These are phyloP conservation scores for Diaporthe nobilis DNA, from an alignment of 2,329 filamentous ascomycete genomes.

Conservation along the genomic window DNA sequence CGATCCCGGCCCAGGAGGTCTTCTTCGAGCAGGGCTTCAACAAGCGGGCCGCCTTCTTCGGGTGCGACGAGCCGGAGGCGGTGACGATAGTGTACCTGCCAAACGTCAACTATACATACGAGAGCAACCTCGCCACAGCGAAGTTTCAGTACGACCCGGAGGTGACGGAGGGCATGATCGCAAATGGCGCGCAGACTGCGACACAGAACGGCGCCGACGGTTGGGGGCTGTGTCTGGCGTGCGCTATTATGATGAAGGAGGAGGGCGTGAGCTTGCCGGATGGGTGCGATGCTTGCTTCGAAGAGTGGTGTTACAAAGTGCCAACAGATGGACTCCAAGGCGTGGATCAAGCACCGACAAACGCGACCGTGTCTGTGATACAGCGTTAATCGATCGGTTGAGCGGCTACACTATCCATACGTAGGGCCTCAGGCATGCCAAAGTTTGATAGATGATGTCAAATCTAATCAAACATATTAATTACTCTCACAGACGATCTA, in stretches of 20 bases:
- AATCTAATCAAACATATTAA: too few relatives aligned
- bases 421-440: too few relatives aligned
- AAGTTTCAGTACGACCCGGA: slow-evolving; percentile 20
- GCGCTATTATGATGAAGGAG: slow-evolving; percentile 33
- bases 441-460: too few relatives aligned
- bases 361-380: background rate
- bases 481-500: too few relatives aligned
- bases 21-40: slow-evolving; percentile 18
- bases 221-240: slow-evolving; percentile 28
- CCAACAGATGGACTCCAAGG: background rate
- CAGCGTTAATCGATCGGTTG: background rate
- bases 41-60: slow-evolving; percentile 21
- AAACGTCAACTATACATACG: slow-evolving; percentile 27
- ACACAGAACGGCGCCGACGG: slow-evolving; percentile 24
- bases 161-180: slow-evolving; percentile 30
- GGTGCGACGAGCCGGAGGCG: slow-evolving; percentile 28
- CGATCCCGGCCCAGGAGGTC: background rate
- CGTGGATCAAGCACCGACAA: background rate
- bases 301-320: slow-evolving; percentile 22
- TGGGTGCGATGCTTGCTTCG: slow-evolving; percentile 29
- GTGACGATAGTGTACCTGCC: slow-evolving; percentile 35
- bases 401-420: accelerated
- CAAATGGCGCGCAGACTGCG: slow-evolving; percentile 13
- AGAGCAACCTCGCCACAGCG: slow-evolving; percentile 10
- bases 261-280: slow-evolving; percentile 10